These are phyloP conservation scores for Aureobasidium sp. DNA, from an alignment of 2,329 filamentous ascomycete genomes.

Conservation along the genomic window DNA sequence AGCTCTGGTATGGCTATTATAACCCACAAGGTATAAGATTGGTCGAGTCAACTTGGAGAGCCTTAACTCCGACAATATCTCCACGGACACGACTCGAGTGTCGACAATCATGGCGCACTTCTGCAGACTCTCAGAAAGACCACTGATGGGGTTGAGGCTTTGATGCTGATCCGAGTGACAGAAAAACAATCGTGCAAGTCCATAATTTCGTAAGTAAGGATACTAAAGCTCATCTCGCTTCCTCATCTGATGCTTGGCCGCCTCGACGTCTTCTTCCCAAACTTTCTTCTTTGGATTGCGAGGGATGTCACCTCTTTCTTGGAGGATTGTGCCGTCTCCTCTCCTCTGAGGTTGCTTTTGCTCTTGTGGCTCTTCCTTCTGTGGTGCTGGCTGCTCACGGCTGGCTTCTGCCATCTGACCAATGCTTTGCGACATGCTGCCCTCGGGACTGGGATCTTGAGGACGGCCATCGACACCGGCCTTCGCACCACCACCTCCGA, in stretches of 20 bases:
- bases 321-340: conserved; percentile 41
- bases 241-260: conserved; percentile 22
- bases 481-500: conserved; percentile 43
- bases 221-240: conserved; percentile 29
- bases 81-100: neutral
- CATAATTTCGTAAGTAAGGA: neutral
- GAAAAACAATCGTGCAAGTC: neutral
- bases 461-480: conserved; percentile 25
- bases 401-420: conserved; percentile 38
- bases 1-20: too few relatives aligned
- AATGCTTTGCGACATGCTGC: conserved; percentile 36
- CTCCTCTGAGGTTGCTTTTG: conserved; percentile 23
- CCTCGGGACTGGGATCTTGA: conserved; percentile 22
- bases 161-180: neutral
- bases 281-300: conserved; percentile 56
- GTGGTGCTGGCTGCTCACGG: conserved; percentile 20
- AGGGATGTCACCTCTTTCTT: conserved; percentile 31
- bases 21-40: neutral
- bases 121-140: neutral
- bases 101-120: neutral
- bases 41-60: neutral
- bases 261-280: conserved; percentile 48
- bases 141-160: neutral
- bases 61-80: neutral
- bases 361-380: conserved; percentile 21